Percentiles rank a stretch among this genome's conserved stretches.
Evolutionary conservation across 2,329 filamentous ascomycete genomes (phyloP).

Genomic region (Colletotrichum tropicicola): DNA sequence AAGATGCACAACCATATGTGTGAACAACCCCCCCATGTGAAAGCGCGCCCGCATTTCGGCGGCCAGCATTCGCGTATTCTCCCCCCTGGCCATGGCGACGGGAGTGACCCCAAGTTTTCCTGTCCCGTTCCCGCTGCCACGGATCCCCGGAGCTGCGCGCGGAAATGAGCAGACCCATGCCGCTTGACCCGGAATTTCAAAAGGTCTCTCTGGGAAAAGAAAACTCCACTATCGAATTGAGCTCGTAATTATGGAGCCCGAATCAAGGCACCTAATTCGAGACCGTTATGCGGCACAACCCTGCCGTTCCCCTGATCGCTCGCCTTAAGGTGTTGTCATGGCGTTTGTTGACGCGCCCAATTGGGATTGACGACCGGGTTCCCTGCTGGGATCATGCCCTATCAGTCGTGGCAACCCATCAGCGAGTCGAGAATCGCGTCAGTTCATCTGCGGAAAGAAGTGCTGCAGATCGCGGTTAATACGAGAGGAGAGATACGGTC

Average conservation of each 20-base stretch:
- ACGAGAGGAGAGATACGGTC: not conserved
- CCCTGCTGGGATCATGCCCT: conserved; percentile 1
- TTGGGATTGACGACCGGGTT: conserved; percentile 4
- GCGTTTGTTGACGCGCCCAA: conserved; percentile 11
- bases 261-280: conserved; percentile 13
- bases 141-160: not conserved
- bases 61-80: not conserved
- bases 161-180: conserved; percentile 28
- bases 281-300: conserved; percentile 16
- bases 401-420: conserved; percentile 1
- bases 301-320: conserved; percentile 17
- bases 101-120: not conserved
- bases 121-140: not conserved
- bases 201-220: not conserved
- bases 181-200: conserved; percentile 5
- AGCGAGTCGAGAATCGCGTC: not conserved
- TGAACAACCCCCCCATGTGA: not conserved
- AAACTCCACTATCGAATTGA: conserved; percentile 5
- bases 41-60: no score
- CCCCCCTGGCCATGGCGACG: no score
- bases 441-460: not conserved
- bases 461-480: conserved; percentile 19
- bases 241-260: conserved; percentile 29
- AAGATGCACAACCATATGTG: not conserved
- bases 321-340: conserved; percentile 19